These are phyloP conservation scores for Juglanconis oblonga DNA, from an alignment of 2,329 filamentous ascomycete genomes.

Conservation along the genomic window DNA sequence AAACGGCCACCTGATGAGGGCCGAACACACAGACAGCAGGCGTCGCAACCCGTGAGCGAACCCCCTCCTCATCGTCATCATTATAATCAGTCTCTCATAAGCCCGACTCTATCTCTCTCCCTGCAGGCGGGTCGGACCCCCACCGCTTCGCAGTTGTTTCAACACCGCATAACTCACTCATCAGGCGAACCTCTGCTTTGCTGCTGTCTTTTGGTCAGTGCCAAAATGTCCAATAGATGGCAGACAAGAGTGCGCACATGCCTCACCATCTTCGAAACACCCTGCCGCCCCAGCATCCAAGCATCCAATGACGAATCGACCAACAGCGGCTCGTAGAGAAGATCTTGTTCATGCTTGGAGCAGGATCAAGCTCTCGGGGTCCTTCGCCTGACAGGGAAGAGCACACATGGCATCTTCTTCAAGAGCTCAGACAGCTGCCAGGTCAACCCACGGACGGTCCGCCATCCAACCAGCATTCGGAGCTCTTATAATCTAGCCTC, in stretches of 20 bases:
- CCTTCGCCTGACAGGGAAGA: not conserved
- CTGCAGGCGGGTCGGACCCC: not conserved
- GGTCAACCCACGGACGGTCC: not conserved
- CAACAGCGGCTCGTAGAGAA: not conserved
- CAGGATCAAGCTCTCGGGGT: not conserved
- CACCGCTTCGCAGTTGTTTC: not conserved
- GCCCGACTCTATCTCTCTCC: too few relatives aligned
- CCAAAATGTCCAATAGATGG: not conserved
- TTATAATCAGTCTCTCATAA: too few relatives aligned
- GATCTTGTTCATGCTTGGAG: not conserved
- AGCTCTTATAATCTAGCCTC: not conserved
- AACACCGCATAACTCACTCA: not conserved
- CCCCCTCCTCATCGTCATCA: too few relatives aligned
- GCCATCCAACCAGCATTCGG: not conserved
- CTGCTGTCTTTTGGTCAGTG: not conserved
- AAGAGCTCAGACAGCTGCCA: not conserved
- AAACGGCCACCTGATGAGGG: too few relatives aligned
- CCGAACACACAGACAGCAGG: too few relatives aligned
- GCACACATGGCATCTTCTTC: not conserved
- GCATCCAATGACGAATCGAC: not conserved
- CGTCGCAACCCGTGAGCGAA: too few relatives aligned
- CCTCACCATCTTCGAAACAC: not conserved
- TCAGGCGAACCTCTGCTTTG: too few relatives aligned
- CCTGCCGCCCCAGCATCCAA: not conserved
- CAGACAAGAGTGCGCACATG: not conserved